These are phyloP conservation scores for Fusarium phyllophilum DNA, from an alignment of 2,329 filamentous ascomycete species.

Conservation along the genomic window DNA sequence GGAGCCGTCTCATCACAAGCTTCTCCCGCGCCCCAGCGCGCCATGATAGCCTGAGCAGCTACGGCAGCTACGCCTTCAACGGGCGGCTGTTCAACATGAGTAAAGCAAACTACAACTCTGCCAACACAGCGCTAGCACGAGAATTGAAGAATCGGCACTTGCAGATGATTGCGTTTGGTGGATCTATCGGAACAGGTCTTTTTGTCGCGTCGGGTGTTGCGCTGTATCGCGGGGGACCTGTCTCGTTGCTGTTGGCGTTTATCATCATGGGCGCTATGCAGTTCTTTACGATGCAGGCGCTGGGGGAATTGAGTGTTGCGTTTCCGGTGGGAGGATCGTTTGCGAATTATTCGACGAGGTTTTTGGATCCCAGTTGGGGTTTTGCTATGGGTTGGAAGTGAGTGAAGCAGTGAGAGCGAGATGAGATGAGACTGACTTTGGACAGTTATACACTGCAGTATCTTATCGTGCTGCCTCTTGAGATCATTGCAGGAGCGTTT, in stretches of 20 bases:
- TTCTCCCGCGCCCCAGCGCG: constrained; percentile 27
- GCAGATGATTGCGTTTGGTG: constrained; percentile 66
- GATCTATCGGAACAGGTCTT: constrained; percentile 86
- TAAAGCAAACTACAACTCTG: constrained; percentile 75
- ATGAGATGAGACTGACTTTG: background rate
- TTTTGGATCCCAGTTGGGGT: constrained; percentile 94
- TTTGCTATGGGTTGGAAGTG: constrained; percentile 96
- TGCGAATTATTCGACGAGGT: constrained; percentile 89
- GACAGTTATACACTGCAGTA: constrained; percentile 83
- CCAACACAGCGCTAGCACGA: constrained; percentile 77
- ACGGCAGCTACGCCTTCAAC: constrained; percentile 16
- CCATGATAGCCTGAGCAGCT: constrained; percentile 18
- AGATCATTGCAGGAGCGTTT: constrained; percentile 86
- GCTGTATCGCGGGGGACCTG: constrained; percentile 77
- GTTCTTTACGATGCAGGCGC: constrained; percentile 88
- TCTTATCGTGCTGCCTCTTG: constrained; percentile 83
- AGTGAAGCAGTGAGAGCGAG: background rate
- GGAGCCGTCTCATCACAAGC: constrained; percentile 19
- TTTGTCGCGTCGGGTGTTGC: constrained; percentile 87
- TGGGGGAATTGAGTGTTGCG: constrained; percentile 89
- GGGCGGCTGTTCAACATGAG: constrained; percentile 61
- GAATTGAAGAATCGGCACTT: constrained; percentile 80
- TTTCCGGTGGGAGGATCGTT: constrained; percentile 94
- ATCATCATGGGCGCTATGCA: constrained; percentile 83
- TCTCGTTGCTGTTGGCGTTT: constrained; percentile 79